Evolutionary conservation across 1,284 basidiomycete genomes (phyloP), one percentile per base, ranked within the genome.

Genomic region (Ustilago lituana): DNA sequence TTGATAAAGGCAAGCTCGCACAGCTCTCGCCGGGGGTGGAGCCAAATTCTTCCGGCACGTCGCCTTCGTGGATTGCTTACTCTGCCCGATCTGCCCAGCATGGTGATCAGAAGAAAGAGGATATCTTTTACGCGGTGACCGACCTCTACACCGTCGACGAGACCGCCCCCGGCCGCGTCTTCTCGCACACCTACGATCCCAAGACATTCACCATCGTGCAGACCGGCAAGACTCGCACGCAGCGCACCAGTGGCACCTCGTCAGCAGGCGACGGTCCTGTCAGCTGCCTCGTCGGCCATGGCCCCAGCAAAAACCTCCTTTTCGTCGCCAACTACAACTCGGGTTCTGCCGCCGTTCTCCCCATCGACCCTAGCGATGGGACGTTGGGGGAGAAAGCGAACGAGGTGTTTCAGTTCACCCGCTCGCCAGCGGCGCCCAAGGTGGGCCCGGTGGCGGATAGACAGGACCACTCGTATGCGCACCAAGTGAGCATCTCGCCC

Each of bases 401-500:
- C 4, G 5, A 60, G 20, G 48, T 65, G 11, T 55, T 74, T 40
- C 65, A 77, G 32, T 76, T 75, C 33, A 52, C 27, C 1, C 45
- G 54, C 19, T 55, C 48, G 3, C 15, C 41, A 20, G 35, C 6
- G 2, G 56, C 35, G 38, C 63, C 44, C 0, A 53, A 57, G 14
- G 32, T 59, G 8, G 77, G 76, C 10, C 74, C 77, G 1, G 76
- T 79, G 5, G 26, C 52, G 12, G 48, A 61, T 20, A 40, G 75
- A 17, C 76, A 79, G 55, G 69, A 74, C 37, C 63, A 71, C 17
- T 56, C 53, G 14, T 79, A 79, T 27, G 74, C 77, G 9, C 77
- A 79, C 40, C 68, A 79, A 39, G 71, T 67, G 15, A 36, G 48
- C 38, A 52, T 66, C 39, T 23, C 46, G 22, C 77, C 74, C 4